Evolutionary conservation across 73 alveolate species (phyloP).

Genomic region (Paramecium biaurelia): DNA sequence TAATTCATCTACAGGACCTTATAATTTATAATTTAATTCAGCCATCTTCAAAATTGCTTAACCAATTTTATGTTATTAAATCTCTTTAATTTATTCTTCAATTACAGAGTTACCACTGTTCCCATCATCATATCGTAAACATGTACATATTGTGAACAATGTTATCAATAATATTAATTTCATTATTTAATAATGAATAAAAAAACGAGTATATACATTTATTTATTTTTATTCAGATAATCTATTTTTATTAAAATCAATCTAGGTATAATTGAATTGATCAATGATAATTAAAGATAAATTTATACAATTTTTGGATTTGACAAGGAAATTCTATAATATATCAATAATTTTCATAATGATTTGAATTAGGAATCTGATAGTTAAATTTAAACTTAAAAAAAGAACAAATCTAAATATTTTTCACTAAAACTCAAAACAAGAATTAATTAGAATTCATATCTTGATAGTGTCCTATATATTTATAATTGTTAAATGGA

Average conservation of each 20-base stretch:
- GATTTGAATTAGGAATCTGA: neutral
- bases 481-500: no score
- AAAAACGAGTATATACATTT: neutral
- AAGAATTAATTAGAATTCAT: neutral
- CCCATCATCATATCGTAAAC: slow-evolving; percentile 13
- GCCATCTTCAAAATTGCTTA: slow-evolving; percentile 50
- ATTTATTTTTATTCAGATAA: neutral
- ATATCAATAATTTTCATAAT: no score
- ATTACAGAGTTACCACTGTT: slow-evolving; percentile 31
- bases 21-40: slow-evolving; percentile 15
- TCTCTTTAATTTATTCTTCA: slow-evolving; percentile 17
- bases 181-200: neutral
- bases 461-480: neutral
- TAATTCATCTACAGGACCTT: slow-evolving; percentile 49
- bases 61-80: slow-evolving; percentile 4
- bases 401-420: no score
- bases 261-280: neutral
- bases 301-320: no score
- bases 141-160: neutral
- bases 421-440: neutral
- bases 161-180: neutral
- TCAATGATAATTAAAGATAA: neutral
- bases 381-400: neutral
- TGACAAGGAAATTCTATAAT: neutral
- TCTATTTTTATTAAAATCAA: neutral